Conservation (phyloP, 257 asterid species). For the Coffea canephora region DNA sequence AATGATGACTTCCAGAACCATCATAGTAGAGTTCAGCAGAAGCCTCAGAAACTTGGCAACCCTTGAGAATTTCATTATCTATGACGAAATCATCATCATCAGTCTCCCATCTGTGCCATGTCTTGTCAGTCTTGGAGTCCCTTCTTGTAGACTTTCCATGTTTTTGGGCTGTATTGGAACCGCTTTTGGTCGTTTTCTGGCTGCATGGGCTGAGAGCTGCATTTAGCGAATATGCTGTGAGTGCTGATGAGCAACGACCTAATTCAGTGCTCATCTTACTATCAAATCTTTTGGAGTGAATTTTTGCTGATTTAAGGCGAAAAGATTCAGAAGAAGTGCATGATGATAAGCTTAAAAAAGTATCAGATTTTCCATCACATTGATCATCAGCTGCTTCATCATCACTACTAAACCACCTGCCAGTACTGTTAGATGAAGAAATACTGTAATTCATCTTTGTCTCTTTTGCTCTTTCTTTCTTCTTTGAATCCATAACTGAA, state of each 20-base stretch:
- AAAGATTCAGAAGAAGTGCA: constrained; percentile 53
- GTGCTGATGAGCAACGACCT: constrained; percentile 29
- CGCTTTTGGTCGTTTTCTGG: constrained; percentile 4
- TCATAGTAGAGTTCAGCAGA: constrained; percentile 31
- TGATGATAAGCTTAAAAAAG: constrained; percentile 51
- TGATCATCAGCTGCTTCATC: constrained; percentile 20
- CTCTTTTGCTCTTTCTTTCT: background rate
- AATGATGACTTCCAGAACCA: background rate
- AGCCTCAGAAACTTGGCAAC: constrained; percentile 2
- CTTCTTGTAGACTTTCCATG: constrained; percentile 1
- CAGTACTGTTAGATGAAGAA: constrained; percentile 43
- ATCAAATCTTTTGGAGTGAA: constrained; percentile 13
- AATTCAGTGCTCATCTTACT: constrained; percentile 27
- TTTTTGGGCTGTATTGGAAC: background rate
- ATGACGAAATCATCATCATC: background rate
- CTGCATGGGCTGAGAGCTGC: background rate
- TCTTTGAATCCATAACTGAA: background rate
- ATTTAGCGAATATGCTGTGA: constrained; percentile 17
- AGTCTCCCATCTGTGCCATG: background rate
- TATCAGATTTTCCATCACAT: constrained; percentile 29
- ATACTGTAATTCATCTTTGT: constrained; percentile 7
- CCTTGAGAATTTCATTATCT: constrained; percentile 13
- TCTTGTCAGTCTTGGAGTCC: background rate
- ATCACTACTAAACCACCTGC: constrained; percentile 47
- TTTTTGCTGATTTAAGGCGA: constrained; percentile 28